Evolutionary conservation across 2,329 filamentous ascomycete genomes (phyloP).

Genomic region (Cylindrodendrum hubeiense): DNA sequence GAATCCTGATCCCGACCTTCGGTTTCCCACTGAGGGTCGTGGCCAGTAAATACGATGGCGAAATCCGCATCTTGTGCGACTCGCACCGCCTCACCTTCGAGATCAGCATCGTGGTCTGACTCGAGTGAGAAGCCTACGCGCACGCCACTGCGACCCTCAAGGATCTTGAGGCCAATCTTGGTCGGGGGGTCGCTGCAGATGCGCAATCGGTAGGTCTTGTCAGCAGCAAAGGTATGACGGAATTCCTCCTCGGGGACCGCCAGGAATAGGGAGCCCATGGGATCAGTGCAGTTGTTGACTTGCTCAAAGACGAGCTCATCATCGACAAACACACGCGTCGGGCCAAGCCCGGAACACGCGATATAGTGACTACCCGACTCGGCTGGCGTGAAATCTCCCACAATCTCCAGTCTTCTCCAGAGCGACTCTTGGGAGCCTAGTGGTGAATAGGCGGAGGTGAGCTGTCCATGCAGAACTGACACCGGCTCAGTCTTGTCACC

Average conservation of each 20-base stretch:
- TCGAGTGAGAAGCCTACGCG: constrained; percentile 46
- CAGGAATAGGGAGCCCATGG: constrained; percentile 47
- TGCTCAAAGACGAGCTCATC: constrained; percentile 46
- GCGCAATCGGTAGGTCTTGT: constrained; percentile 42
- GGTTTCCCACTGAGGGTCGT: constrained; percentile 61
- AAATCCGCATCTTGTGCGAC: constrained; percentile 70
- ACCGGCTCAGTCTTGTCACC: constrained; percentile 33
- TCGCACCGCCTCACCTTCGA: constrained; percentile 62
- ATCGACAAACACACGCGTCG: constrained; percentile 42
- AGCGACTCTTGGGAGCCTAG: constrained; percentile 42
- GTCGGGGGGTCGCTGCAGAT: constrained; percentile 45
- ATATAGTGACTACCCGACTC: constrained; percentile 46
- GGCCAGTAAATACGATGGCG: constrained; percentile 67
- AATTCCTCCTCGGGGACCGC: constrained; percentile 44
- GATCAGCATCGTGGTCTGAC: constrained; percentile 48
- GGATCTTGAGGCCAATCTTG: constrained; percentile 44
- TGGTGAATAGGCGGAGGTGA: constrained; percentile 39
- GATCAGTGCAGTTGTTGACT: constrained; percentile 40
- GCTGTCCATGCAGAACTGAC: constrained; percentile 32
- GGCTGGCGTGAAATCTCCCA: constrained; percentile 45
- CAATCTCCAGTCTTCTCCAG: constrained; percentile 41
- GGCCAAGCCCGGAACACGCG: constrained; percentile 45
- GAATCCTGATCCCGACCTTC: constrained; percentile 78
- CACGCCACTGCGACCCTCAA: constrained; percentile 46
- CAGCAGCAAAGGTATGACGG: constrained; percentile 36